Evolutionary conservation across 1,139 yeast genomes (phyloP).

Genomic region (Pichia terricola): DNA sequence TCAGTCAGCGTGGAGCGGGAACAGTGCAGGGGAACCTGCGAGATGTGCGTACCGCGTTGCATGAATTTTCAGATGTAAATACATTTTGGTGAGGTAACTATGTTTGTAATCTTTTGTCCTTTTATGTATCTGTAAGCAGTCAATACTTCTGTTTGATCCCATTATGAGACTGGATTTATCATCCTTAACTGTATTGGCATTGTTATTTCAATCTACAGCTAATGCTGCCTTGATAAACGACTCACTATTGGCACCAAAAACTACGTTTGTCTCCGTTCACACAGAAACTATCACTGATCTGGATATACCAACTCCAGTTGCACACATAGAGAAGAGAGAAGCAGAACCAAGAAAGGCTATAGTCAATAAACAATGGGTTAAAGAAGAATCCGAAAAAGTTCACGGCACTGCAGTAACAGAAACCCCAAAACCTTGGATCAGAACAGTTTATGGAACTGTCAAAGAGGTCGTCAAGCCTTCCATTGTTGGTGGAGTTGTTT

Average conservation of each 20-base stretch:
- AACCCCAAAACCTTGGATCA: constrained; percentile 56
- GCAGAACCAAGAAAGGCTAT: constrained; percentile 30
- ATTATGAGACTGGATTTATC: too few species aligned
- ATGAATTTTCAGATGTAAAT: too few species aligned
- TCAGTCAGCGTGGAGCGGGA: too few species aligned
- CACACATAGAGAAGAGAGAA: too few species aligned
- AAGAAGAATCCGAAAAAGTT: constrained; percentile 28
- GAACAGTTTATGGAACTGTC: constrained; percentile 52
- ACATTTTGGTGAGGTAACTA: too few species aligned
- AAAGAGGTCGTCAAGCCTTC: constrained; percentile 71
- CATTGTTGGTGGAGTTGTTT: constrained; percentile 72
- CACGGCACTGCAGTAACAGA: constrained; percentile 21
- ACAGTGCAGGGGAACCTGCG: too few species aligned
- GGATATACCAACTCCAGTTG: too few species aligned
- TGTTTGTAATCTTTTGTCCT: too few species aligned
- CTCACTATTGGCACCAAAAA: not conserved
- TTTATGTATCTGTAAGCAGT: too few species aligned
- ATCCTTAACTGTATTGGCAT: not conserved
- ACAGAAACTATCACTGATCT: too few species aligned
- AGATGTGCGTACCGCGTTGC: too few species aligned
- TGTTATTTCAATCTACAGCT: not conserved
- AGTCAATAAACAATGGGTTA: constrained; percentile 34
- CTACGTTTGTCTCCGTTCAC: not conserved
- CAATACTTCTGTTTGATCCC: too few species aligned
- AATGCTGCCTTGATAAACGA: not conserved